Conservation (phyloP, 257 asterid genomes). For the Gentiana macrophylla region DNA sequence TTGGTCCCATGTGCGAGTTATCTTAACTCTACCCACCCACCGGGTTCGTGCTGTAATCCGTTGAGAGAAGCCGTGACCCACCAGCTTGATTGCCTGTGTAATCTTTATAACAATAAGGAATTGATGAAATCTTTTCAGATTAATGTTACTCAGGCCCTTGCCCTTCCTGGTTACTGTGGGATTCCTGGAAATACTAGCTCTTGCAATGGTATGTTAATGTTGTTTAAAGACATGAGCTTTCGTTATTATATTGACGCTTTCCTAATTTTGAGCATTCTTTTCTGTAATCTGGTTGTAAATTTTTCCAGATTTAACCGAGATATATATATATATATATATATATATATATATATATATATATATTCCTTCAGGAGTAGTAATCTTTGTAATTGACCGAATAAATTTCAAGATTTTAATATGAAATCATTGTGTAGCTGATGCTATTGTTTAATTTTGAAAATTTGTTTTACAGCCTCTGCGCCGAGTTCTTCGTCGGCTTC, state of each 20-base stretch:
- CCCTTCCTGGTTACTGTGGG: constrained; percentile 19
- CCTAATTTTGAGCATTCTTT: too few relatives aligned
- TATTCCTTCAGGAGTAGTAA: neutral
- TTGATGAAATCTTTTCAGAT: constrained; percentile 5
- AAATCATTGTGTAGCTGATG: neutral
- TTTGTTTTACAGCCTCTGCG: constrained; percentile 5
- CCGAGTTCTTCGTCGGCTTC: constrained; percentile 14
- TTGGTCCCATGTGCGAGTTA: constrained; percentile 15
- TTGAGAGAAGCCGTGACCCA: constrained; percentile 18
- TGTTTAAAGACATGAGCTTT: too few relatives aligned
- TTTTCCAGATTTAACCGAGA: neutral
- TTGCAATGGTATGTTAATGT: constrained; percentile 14
- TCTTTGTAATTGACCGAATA: too few relatives aligned
- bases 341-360: too few relatives aligned
- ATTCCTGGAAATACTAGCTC: constrained; percentile 11
- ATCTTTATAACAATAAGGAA: constrained; percentile 14
- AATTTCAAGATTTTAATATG: too few relatives aligned
- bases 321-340: too few relatives aligned
- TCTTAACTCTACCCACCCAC: constrained; percentile 18
- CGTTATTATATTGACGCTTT: too few relatives aligned
- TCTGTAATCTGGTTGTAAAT: too few relatives aligned
- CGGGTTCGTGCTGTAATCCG: constrained; percentile 22
- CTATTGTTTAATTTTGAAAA: too few relatives aligned
- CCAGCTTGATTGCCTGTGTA: constrained; percentile 21
- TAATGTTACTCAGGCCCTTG: constrained; percentile 24